Conservation (phyloP, 2,329 filamentous ascomycete species). For the Geosmithia flava region DNA sequence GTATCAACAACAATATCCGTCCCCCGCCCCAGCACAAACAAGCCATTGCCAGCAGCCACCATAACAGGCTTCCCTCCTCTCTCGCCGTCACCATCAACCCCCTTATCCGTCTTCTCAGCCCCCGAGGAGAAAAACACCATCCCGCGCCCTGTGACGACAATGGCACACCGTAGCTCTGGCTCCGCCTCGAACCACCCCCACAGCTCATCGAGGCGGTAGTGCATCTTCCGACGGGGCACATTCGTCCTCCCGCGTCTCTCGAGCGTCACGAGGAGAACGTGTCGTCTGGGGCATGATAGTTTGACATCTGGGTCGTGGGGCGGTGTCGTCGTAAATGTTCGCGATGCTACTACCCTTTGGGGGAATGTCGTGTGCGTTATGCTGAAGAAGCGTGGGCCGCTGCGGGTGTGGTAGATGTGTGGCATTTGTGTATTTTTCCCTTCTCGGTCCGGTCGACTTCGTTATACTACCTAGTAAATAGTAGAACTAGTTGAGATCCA, state of each 20-base stretch:
- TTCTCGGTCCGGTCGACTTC: too few species aligned
- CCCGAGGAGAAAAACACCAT: slow-evolving; percentile 55
- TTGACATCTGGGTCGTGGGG: slow-evolving; percentile 22
- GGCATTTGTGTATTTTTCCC: slow-evolving; percentile 4
- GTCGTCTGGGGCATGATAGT: slow-evolving; percentile 37
- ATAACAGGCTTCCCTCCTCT: slow-evolving; percentile 63
- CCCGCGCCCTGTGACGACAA: slow-evolving; percentile 50
- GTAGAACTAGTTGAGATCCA: too few species aligned
- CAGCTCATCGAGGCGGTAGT: slow-evolving; percentile 33
- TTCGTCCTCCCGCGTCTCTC: slow-evolving; percentile 47
- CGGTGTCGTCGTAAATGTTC: slow-evolving; percentile 20
- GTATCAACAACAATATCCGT: slow-evolving; percentile 47
- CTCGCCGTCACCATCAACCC: slow-evolving; percentile 20
- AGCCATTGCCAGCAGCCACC: slow-evolving; percentile 55
- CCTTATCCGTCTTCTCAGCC: slow-evolving; percentile 41
- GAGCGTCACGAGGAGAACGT: slow-evolving; percentile 47
- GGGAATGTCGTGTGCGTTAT: slow-evolving; percentile 4
- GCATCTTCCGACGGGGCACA: slow-evolving; percentile 35
- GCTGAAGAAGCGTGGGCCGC: slow-evolving; percentile 9
- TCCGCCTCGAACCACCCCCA: slow-evolving; percentile 53
- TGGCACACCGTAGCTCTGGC: slow-evolving; percentile 45
- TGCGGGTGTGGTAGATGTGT: slow-evolving; percentile 6
- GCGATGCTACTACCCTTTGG: slow-evolving; percentile 9
- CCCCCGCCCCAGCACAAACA: slow-evolving; percentile 50
- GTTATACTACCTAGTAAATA: too few species aligned